A percentile compares a stretch with the other conserved stretches of the same genome.
Evolutionary conservation across 2,329 filamentous ascomycete genomes (phyloP).

Genomic region (Trichoderma sp.): DNA sequence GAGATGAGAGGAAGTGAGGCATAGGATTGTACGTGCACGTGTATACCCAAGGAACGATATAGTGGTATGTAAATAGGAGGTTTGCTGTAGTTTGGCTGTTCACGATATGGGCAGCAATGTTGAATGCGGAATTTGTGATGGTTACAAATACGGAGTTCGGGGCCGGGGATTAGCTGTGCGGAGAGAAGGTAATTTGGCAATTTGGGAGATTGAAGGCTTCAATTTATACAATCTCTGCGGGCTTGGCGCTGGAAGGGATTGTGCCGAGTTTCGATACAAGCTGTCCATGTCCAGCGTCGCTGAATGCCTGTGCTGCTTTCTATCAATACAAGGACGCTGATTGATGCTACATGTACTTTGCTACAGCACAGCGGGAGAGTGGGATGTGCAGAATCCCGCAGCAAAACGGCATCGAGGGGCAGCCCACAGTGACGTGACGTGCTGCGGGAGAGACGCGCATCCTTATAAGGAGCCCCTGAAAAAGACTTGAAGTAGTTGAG

Average conservation of each 20-base stretch:
- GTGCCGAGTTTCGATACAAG: background rate
- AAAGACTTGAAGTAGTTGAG: background rate
- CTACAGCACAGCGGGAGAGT: background rate
- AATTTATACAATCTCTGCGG: background rate
- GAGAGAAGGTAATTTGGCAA: background rate
- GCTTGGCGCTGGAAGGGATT: background rate
- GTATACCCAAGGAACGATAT: no score
- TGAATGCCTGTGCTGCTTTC: background rate
- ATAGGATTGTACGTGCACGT: no score
- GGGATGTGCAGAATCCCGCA: background rate
- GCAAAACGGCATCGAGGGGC: background rate
- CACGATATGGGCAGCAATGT: background rate
- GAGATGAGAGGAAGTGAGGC: background rate
- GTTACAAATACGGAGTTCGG: conserved; percentile 13
- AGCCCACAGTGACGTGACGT: conserved; percentile 5
- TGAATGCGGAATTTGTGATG: background rate
- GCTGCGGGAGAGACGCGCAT: background rate
- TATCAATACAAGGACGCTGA: background rate
- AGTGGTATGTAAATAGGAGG: no score
- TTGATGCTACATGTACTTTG: background rate
- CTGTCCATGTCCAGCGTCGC: no score
- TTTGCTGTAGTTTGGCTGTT: no score
- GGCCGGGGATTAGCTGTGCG: conserved; percentile 12
- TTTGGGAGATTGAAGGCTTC: background rate
- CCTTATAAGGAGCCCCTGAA: conserved; percentile 22